Base-by-base conservation (phyloP, 192 early-diverging fungal species). In the Ramicandelaber brevisporus region DNA sequence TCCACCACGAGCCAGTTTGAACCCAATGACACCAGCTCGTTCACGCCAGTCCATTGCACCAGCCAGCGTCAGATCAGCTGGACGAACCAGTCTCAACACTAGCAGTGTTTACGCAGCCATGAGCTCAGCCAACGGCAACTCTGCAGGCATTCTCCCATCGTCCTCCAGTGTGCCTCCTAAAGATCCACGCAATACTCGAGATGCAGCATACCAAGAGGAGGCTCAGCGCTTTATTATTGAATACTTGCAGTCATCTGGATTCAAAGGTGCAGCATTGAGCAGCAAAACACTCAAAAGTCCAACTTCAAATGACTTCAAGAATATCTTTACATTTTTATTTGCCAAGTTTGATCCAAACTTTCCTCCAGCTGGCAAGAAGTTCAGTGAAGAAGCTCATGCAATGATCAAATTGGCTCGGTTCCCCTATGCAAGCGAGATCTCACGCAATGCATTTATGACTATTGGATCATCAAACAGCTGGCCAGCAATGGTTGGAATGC, bases 321-420 rank as follows among this genome's bases (percentile, higher is more conserved):
- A 30, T 22, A 65, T 72, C n/a, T 72, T 72, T 45, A 60, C 49
- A 27, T 69, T 67, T 29, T 33, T 70, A 11, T 67, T 61, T 40
- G 41, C 43, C 2, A 37, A 46, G 27, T 26, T 72, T 14, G 69
- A 72, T 37, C 57, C 57, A 13, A 23, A 41, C 7, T 58, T 54
- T 27, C n/a, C n/a, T n/a, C 43, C 48, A 21, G 59, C 46, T 26
- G 17, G 35, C 20, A 53, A 63, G 29, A 59, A 58, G 41, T 53
- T 63, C 14, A 60, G 61, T 20, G 69, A 72, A 14, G 69, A 72
- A 25, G 49, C 70, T 3, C 53, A 49, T 5, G 28, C 30, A 6
- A 44, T 67, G 14, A 29, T 72, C 13, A 50, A 48, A 17, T 33
- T 36, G 5, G 22, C 70, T 14, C 27, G 7, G 44, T 37, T 2